These are phyloP conservation scores for Globisporangium splendens DNA, from an alignment of 352 stramenopile genomes.

Conservation along the genomic window DNA sequence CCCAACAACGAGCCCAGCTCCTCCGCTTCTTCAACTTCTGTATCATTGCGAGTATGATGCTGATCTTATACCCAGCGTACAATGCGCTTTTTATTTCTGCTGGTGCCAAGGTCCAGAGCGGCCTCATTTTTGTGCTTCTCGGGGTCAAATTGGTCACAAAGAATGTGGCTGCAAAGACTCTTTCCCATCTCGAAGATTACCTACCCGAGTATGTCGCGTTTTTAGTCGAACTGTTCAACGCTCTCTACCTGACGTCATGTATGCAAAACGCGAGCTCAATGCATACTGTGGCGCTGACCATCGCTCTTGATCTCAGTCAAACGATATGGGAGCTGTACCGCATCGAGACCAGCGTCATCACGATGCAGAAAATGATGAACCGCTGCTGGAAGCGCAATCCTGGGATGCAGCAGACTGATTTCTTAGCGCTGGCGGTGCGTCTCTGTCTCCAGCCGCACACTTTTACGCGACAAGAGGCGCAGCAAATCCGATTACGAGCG, in stretches of 20 bases:
- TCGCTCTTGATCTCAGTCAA: neutral
- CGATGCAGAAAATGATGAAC: neutral
- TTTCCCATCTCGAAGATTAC: constrained; percentile 26
- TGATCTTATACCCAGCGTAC: constrained; percentile 18
- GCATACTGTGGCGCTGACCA: neutral
- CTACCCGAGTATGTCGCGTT: constrained; percentile 35
- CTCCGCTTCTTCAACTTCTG: neutral
- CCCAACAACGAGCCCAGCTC: neutral
- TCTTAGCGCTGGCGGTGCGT: neutral
- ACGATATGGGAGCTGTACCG: constrained; percentile 1
- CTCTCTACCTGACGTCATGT: constrained; percentile 33
- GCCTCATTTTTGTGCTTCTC: constrained; percentile 16
- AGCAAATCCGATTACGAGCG: neutral
- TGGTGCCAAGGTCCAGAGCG: neutral
- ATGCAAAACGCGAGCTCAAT: constrained; percentile 21
- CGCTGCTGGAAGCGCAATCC: neutral
- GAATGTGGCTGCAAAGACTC: constrained; percentile 18
- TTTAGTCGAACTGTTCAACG: constrained; percentile 37
- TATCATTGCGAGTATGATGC: constrained; percentile 4
- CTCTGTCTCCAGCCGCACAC: neutral
- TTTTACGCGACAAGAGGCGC: neutral
- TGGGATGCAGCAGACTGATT: neutral
- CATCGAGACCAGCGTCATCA: neutral
- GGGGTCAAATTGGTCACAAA: constrained; percentile 20
- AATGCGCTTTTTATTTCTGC: constrained; percentile 18